These are phyloP conservation scores for Talaromyces marneffei DNA, from an alignment of 2,329 filamentous ascomycete genomes.

Conservation along the genomic window DNA sequence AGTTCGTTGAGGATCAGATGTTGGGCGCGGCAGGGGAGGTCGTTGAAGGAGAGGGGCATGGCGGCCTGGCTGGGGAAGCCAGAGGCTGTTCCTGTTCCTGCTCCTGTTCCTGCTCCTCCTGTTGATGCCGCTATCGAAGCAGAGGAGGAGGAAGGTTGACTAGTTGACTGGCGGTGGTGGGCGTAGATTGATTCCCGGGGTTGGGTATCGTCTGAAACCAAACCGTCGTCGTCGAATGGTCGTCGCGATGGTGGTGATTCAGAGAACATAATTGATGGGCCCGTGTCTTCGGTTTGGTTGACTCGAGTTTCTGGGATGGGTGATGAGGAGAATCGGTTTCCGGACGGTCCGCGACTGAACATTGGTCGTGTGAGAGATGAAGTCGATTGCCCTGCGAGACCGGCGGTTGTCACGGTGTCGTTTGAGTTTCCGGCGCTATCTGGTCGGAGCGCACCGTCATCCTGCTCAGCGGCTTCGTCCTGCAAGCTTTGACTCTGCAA, in stretches of 20 bases:
- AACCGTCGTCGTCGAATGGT: not conserved
- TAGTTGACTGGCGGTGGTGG: constrained; percentile 23
- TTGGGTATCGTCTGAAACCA: constrained; percentile 7
- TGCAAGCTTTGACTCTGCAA: not conserved
- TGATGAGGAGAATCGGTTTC: constrained; percentile 59
- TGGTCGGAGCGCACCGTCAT: not conserved
- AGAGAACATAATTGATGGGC: constrained; percentile 71
- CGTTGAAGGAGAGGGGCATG: constrained; percentile 74
- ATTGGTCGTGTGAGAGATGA: constrained; percentile 21
- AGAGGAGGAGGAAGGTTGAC: constrained; percentile 17
- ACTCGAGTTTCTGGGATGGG: constrained; percentile 66
- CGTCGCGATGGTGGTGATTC: constrained; percentile 37
- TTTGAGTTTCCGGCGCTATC: not conserved
- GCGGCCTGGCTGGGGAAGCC: constrained; percentile 55
- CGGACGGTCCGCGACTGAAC: constrained; percentile 28
- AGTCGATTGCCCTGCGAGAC: not conserved
- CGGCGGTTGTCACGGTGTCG: not conserved
- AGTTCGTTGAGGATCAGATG: constrained; percentile 83
- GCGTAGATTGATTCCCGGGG: constrained; percentile 35
- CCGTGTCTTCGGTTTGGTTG: constrained; percentile 58
- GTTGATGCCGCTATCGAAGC: no score
- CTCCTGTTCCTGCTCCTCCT: constrained; percentile 9
- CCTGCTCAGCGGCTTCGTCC: not conserved
- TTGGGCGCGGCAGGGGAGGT: constrained; percentile 75
- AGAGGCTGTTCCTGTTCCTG: constrained; percentile 22